A percentile compares a stretch with the other conserved stretches of the same genome.
phyloP scores from a whole-genome alignment of 2,329 filamentous ascomycete species.

The Paecilomyces sp. region DNA sequence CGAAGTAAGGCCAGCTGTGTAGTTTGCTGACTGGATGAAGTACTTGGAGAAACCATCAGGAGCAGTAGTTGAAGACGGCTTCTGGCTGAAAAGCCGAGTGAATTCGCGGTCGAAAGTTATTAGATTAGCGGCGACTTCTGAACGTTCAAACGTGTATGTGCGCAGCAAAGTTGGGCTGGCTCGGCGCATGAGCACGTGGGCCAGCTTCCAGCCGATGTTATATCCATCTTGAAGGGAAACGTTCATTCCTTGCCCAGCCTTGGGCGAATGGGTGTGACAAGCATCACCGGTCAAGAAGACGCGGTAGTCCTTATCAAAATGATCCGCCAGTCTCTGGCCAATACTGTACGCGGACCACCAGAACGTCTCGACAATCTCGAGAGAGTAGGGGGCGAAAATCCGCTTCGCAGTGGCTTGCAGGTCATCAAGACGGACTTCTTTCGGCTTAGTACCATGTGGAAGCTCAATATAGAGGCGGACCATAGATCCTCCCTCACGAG shows the following conservation, averaged over 20 bases:
- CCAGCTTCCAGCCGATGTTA: conserved; percentile 57
- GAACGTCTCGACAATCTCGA: conserved; percentile 28
- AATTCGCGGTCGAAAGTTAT: conserved; percentile 55
- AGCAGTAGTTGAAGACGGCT: conserved; percentile 28
- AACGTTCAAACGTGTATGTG: conserved; percentile 49
- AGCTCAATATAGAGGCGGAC: conserved; percentile 59
- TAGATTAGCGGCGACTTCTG: conserved; percentile 48
- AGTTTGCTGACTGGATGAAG: conserved; percentile 52
- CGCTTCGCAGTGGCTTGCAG: conserved; percentile 46
- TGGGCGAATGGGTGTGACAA: conserved; percentile 62
- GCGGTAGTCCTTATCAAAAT: conserved; percentile 58
- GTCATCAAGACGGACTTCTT: conserved; percentile 46
- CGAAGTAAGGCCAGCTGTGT: conserved; percentile 54
- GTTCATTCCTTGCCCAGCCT: conserved; percentile 58
- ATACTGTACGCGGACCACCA: conserved; percentile 67
- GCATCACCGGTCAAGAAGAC: conserved; percentile 67
- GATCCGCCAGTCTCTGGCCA: conserved; percentile 62
- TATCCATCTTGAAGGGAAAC: conserved; percentile 52
- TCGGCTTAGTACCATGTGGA: conserved; percentile 41
- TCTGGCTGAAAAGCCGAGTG: conserved; percentile 46
- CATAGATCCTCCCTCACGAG: conserved; percentile 49
- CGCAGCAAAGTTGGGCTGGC: conserved; percentile 39
- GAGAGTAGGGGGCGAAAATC: conserved; percentile 49
- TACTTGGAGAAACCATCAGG: conserved; percentile 47
- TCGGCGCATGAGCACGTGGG: conserved; percentile 40